phyloP scores from a whole-genome alignment of 1,284 basidiomycete species.

The Salmacisia buchloeana region DNA sequence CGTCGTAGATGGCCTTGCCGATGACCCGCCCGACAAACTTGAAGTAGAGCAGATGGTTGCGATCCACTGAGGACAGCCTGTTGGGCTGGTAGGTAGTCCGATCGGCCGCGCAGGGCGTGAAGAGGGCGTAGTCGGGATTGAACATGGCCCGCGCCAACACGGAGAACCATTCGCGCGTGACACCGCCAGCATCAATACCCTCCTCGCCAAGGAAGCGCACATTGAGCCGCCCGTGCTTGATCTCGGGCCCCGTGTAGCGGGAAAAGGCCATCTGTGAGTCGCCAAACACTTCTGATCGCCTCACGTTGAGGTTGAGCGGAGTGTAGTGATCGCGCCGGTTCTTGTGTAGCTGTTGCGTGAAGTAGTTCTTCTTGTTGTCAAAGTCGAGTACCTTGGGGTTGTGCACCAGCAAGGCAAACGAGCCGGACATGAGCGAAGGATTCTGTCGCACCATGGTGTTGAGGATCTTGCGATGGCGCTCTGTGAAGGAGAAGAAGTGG shows the following conservation, averaged over 20 bases:
- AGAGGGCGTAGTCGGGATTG: conserved; percentile 96
- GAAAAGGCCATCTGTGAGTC: conserved; percentile 92
- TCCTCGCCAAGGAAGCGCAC: conserved; percentile 96
- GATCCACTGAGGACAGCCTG: conserved; percentile 75
- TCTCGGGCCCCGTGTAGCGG: conserved; percentile 84
- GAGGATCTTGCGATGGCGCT: conserved; percentile 85
- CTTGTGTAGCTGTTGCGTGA: conserved; percentile 89
- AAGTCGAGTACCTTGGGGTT: conserved; percentile 97
- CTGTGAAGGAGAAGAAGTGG: conserved; percentile 88
- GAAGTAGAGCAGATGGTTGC: conserved; percentile 94
- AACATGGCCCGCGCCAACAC: conserved; percentile 98
- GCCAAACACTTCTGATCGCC: conserved; percentile 88
- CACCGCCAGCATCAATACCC: conserved; percentile 95
- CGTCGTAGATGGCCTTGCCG: conserved; percentile 88
- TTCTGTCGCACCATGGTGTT: conserved; percentile 98
- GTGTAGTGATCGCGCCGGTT: conserved; percentile 70
- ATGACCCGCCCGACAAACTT: conserved; percentile 97
- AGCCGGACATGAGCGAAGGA: conserved; percentile 94
- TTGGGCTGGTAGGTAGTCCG: conserved; percentile 92
- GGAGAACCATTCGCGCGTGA: conserved; percentile 97
- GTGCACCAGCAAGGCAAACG: conserved; percentile 90
- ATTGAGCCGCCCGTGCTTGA: conserved; percentile 96
- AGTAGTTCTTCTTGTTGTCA: conserved; percentile 99
- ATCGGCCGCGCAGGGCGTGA: conserved; percentile 83
- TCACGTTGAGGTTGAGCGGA: conserved; percentile 83